These are phyloP conservation scores for Closterium sp. DNA, from an alignment of 139 green algal genomes.

Conservation along the genomic window DNA sequence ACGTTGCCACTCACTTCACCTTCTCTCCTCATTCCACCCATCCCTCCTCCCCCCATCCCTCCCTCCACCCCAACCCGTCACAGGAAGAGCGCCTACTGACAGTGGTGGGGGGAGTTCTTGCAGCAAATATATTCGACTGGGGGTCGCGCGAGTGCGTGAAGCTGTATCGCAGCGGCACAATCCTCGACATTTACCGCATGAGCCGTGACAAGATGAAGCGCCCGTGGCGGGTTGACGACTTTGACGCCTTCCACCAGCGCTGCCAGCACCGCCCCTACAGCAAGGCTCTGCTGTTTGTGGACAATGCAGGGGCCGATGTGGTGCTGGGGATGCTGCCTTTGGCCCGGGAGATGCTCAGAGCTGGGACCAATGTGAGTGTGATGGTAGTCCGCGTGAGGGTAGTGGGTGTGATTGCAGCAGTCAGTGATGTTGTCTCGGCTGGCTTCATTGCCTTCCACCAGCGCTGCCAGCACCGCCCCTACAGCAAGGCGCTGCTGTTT, in stretches of 20 bases:
- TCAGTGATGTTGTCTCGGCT: too few species aligned
- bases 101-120: conserved; percentile 82
- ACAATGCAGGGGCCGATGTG: conserved; percentile 94
- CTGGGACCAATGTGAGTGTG: conserved; percentile 71
- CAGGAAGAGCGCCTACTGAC: conserved; percentile 68
- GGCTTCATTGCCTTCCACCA: too few species aligned
- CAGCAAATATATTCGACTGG: conserved; percentile 99
- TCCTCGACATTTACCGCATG: conserved; percentile 91
- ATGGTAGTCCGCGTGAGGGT: background rate
- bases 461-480: too few species aligned
- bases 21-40: too few species aligned
- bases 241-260: conserved; percentile 73
- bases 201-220: conserved; percentile 68
- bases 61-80: background rate
- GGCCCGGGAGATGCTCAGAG: conserved; percentile 82
- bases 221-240: conserved; percentile 74
- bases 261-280: conserved; percentile 19
- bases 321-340: conserved; percentile 96
- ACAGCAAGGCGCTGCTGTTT: conserved; percentile 90
- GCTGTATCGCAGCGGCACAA: conserved; percentile 88
- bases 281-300: conserved; percentile 90
- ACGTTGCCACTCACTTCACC: too few species aligned
- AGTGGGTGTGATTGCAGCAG: background rate
- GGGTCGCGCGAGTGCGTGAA: conserved; percentile 74
- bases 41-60: too few species aligned